A percentile compares a stretch with the other conserved stretches of the same genome.
phyloP scores from a whole-genome alignment of 768 basidiomycete species.

The Boletus pseudo-olivaceus region DNA sequence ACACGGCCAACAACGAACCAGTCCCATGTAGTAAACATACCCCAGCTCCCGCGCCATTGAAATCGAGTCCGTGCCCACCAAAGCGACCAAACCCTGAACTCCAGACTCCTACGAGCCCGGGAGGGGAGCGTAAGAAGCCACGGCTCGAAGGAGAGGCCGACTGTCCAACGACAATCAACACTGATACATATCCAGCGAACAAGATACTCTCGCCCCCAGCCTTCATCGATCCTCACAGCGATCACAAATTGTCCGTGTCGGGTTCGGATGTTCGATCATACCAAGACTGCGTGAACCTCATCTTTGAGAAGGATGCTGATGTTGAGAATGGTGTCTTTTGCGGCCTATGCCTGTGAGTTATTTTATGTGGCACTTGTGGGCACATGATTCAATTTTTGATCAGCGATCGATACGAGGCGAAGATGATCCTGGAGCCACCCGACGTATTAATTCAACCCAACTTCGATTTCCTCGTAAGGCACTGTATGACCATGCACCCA shows the following conservation, averaged over 20 bases:
- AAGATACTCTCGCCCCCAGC: neutral
- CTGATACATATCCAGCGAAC: neutral
- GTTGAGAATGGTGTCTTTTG: slow-evolving; percentile 36
- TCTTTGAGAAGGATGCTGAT: slow-evolving; percentile 34
- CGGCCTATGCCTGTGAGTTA: slow-evolving; percentile 50
- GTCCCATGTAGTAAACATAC: neutral
- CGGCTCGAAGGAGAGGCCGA: slow-evolving; percentile 13
- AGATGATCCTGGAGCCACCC: slow-evolving; percentile 28
- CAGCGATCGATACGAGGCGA: slow-evolving; percentile 27
- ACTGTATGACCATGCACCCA: slow-evolving; percentile 48
- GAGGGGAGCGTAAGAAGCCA: slow-evolving; percentile 17
- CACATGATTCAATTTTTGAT: neutral
- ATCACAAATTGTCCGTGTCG: neutral
- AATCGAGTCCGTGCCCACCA: slow-evolving; percentile 1
- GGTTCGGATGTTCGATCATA: slow-evolving; percentile 36
- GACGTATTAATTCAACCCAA: slow-evolving; percentile 27
- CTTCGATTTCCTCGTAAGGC: slow-evolving; percentile 43
- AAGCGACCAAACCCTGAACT: slow-evolving; percentile 20
- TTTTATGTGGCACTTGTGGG: neutral
- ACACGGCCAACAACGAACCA: neutral
- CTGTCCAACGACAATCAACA: neutral
- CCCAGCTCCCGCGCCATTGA: neutral
- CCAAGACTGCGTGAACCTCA: slow-evolving; percentile 38
- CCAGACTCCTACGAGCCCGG: slow-evolving; percentile 3
- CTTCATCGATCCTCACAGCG: neutral